Evolutionary conservation across 305 asterid species (phyloP).

Genomic region (Coffea humblotiana): DNA sequence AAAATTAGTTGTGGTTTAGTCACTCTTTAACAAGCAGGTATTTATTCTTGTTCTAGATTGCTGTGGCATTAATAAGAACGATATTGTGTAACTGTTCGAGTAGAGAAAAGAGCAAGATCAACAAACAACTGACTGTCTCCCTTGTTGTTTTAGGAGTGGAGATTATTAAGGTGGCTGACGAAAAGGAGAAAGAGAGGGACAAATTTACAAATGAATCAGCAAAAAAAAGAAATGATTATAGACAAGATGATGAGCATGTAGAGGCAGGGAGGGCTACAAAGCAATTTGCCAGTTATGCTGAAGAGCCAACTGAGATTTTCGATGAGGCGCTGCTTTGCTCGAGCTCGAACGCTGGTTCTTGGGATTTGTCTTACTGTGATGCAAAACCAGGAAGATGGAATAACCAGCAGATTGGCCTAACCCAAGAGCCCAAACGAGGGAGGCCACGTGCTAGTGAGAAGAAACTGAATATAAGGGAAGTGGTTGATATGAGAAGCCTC

Average conservation of each 20-base stretch:
- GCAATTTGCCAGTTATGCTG: constrained; percentile 19
- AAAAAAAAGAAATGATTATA: constrained; percentile 36
- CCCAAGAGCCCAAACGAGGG: constrained; percentile 29
- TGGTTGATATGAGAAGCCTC: constrained; percentile 30
- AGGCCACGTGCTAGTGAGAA: constrained; percentile 31
- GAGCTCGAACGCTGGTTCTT: constrained; percentile 17
- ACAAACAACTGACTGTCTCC: background rate
- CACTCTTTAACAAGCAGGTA: too few species aligned
- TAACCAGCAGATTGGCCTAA: constrained; percentile 2
- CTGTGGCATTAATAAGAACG: too few species aligned
- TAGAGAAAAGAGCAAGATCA: too few species aligned
- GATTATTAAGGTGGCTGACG: background rate
- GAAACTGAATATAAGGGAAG: constrained; percentile 23
- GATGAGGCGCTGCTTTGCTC: constrained; percentile 27
- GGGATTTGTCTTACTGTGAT: constrained; percentile 8
- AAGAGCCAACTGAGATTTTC: constrained; percentile 20
- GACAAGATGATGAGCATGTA: constrained; percentile 28
- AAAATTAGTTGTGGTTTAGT: too few species aligned
- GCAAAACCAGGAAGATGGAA: constrained; percentile 4
- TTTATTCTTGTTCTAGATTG: too few species aligned
- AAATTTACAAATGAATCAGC: background rate
- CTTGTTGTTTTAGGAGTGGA: constrained; percentile 10
- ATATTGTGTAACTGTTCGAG: too few species aligned
- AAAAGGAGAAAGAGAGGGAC: constrained; percentile 5
- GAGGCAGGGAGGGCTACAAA: constrained; percentile 27